A percentile compares a stretch with the other conserved stretches of the same genome.
These are phyloP conservation scores for Dalbergia cultrata DNA, from an alignment of 306 rosid species.

Conservation along the genomic window DNA sequence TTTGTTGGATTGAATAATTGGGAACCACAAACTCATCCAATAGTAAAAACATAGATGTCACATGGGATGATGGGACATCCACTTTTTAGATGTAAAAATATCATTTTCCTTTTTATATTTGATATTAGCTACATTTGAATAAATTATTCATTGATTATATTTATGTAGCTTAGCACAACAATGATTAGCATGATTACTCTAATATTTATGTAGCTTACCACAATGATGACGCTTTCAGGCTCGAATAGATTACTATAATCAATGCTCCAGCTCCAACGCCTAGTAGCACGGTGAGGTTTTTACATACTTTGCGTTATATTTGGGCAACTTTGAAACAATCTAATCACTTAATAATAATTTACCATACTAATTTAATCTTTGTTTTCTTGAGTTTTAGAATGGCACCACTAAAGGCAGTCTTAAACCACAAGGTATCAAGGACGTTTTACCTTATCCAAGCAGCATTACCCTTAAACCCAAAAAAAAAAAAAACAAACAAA, in stretches of 20 bases:
- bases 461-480: neutral
- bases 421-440: conserved; percentile 64
- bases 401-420: conserved; percentile 84
- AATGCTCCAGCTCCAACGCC: conserved; percentile 60
- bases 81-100: no score
- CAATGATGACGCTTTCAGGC: conserved; percentile 41
- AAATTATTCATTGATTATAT: neutral
- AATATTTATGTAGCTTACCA: neutral
- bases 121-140: neutral
- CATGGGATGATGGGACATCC: no score
- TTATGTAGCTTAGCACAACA: neutral
- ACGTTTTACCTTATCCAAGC: neutral
- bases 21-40: no score
- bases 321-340: neutral
- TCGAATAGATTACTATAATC: neutral
- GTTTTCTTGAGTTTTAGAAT: conserved; percentile 46
- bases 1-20: no score
- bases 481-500: neutral
- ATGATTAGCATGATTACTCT: no score
- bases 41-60: no score
- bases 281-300: conserved; percentile 52
- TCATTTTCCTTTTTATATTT: no score
- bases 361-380: neutral
- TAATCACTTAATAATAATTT: neutral
- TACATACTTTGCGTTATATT: neutral